A percentile compares a stretch with the other conserved stretches of the same genome.
Conservation (phyloP, 345 rosid genomes). For the Ceriops tagal region DNA sequence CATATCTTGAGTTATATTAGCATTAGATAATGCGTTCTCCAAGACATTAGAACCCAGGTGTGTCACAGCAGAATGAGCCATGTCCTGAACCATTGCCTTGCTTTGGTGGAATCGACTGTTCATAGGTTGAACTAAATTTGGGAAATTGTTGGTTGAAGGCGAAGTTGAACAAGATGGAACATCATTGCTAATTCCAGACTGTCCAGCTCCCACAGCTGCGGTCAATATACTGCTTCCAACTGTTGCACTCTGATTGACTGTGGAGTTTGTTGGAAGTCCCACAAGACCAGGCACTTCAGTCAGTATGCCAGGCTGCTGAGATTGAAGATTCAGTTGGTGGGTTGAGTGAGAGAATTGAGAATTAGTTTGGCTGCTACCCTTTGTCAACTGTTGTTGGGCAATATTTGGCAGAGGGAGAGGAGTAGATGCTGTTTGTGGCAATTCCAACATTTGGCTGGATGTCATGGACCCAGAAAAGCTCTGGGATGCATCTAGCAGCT, state of each 20-base stretch:
- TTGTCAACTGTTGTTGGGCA: slow-evolving; percentile 39
- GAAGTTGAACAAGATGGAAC: slow-evolving; percentile 61
- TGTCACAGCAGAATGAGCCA: slow-evolving; percentile 42
- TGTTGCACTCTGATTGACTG: slow-evolving; percentile 29
- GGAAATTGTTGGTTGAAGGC: slow-evolving; percentile 44
- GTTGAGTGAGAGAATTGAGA: slow-evolving; percentile 32
- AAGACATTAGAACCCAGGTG: slow-evolving; percentile 37
- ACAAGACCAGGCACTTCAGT: slow-evolving; percentile 40
- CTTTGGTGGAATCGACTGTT: slow-evolving; percentile 30
- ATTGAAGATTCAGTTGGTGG: slow-evolving; percentile 39
- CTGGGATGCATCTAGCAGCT: slow-evolving; percentile 47
- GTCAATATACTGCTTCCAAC: slow-evolving; percentile 32
- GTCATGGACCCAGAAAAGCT: slow-evolving; percentile 43
- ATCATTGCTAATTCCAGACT: slow-evolving; percentile 52
- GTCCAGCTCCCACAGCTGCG: slow-evolving; percentile 39
- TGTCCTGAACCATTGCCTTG: slow-evolving; percentile 38
- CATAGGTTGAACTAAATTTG: slow-evolving; percentile 35
- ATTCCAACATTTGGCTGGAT: slow-evolving; percentile 41
- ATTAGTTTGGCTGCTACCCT: slow-evolving; percentile 37
- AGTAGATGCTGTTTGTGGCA: slow-evolving; percentile 36
- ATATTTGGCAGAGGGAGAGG: slow-evolving; percentile 40
- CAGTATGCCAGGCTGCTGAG: slow-evolving; percentile 39
- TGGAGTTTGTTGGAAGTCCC: slow-evolving; percentile 29
- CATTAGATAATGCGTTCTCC: slow-evolving; percentile 39
- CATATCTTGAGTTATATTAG: slow-evolving; percentile 33